Evolutionary conservation across 108 stramenopile species (phyloP).

Genomic region (Stephanodiscus triporus): DNA sequence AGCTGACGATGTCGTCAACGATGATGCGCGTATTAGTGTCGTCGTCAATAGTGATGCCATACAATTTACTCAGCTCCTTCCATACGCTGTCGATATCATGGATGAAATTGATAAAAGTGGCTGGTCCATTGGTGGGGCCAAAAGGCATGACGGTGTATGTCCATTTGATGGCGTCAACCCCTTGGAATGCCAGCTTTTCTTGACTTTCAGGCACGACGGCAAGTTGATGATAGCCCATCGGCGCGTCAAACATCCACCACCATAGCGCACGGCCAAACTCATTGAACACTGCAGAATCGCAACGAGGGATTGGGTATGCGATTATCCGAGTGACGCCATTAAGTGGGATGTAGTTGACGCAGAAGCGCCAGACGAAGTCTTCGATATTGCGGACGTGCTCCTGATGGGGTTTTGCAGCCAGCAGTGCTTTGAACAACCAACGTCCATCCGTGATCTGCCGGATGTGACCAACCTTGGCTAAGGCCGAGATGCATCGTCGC

Average conservation of each 20-base stretch:
- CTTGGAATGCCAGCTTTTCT: not conserved
- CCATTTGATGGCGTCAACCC: not conserved
- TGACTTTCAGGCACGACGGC: not conserved
- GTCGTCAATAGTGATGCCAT: not conserved
- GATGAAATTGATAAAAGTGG: not conserved
- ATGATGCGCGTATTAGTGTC: not conserved
- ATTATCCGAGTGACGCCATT: not conserved
- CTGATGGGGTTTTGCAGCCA: not conserved
- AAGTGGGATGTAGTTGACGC: not conserved
- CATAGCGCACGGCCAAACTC: not conserved
- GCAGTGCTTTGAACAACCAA: slow-evolving; percentile 5
- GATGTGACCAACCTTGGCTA: not conserved
- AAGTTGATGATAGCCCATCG: slow-evolving; percentile 2
- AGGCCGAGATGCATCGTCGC: not conserved
- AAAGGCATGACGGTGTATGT: not conserved
- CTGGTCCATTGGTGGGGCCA: not conserved
- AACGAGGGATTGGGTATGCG: not conserved
- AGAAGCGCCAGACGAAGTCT: slow-evolving; percentile 6
- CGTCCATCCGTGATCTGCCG: not conserved
- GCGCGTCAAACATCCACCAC: slow-evolving; percentile 7
- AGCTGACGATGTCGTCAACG: not conserved
- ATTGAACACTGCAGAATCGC: not conserved
- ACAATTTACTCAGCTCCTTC: not conserved
- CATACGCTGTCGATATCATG: not conserved
- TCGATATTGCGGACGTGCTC: not conserved